Base-by-base conservation (phyloP, 352 stramenopile genomes). In the Globisporangium camurandrum region DNA sequence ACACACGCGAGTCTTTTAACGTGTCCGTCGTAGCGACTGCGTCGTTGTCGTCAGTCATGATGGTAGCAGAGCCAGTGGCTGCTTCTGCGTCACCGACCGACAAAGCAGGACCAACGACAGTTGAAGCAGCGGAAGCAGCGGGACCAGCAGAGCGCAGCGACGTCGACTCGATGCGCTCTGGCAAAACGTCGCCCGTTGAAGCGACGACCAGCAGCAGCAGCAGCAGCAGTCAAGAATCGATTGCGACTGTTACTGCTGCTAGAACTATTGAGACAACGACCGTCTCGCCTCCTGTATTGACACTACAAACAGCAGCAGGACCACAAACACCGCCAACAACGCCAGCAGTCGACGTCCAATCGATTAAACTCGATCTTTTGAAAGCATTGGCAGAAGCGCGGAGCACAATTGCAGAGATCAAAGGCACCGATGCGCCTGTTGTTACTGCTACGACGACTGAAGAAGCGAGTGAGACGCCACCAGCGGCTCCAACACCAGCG, bases 331-430 rank as follows among this genome's bases (percentile, higher is more conserved):
- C 44, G 2, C 11, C 26, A 20, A 20, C 45, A 3, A 55, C 63
- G 37, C 46, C 63, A 45, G 33, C 54, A 2, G 51, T 93, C 16
- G 69, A 93, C 48, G 77, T 91, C 30, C 76, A 59, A 22, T 75
- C 77, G 0, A 89, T 93, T 52, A 91, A 93, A 57, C 65, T 75
- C 51, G 64, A 91, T 44, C 84, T 93, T 42, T 46, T 93, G 6
- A 91, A 90, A 49, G 82, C 76, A 5, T 49, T 93, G 23, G 80
- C 79, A 3, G 71, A 88, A 27, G 82, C 82, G 7, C 67, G 81
- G 36, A 90, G 64, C 45, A 79, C 79, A 12, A 88, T 92, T 42
- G 77, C 75, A 7, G 81, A 56, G 22, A 87, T 92, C 46, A 92
- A 56, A 44, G 43, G 54, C 54, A 43, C 51, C 52, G 36, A 28